A percentile compares a stretch with the other conserved stretches of the same genome.
phyloP scores from a whole-genome alignment of 768 basidiomycete species.

The Mycena amicta region DNA sequence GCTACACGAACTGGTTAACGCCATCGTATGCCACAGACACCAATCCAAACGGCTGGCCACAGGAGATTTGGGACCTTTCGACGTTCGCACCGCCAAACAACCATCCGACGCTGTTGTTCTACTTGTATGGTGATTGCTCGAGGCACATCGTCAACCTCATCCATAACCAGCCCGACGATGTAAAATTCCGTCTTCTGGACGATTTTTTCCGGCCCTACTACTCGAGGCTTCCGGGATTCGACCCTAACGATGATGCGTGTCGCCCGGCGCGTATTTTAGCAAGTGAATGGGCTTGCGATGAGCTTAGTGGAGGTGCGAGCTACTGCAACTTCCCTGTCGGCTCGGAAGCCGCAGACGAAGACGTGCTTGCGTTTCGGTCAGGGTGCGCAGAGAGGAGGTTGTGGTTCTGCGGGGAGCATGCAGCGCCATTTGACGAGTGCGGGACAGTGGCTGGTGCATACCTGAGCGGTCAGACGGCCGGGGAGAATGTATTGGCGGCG shows the following conservation, averaged over 20 bases:
- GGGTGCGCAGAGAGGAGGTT: slow-evolving; percentile 19
- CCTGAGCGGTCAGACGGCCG: slow-evolving; percentile 16
- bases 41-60: slow-evolving; percentile 23
- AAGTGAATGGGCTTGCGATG: slow-evolving; percentile 23
- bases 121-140: slow-evolving; percentile 24
- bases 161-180: slow-evolving; percentile 17
- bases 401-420: slow-evolving; percentile 26
- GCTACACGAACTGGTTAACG: slow-evolving; percentile 22
- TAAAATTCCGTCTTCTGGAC: slow-evolving; percentile 18
- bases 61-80: slow-evolving; percentile 26
- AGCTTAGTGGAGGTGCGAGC: slow-evolving; percentile 20
- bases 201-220: slow-evolving; percentile 24
- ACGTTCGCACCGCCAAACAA: slow-evolving; percentile 25
- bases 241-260: slow-evolving; percentile 11
- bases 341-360: slow-evolving; percentile 20
- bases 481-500: slow-evolving; percentile 8
- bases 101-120: slow-evolving; percentile 25
- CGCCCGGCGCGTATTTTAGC: slow-evolving; percentile 18
- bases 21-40: slow-evolving; percentile 22
- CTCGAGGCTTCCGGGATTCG: slow-evolving; percentile 21
- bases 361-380: slow-evolving; percentile 19
- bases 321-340: slow-evolving; percentile 26
- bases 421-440: slow-evolving; percentile 25
- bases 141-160: slow-evolving; percentile 21
- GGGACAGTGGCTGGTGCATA: slow-evolving; percentile 25